Evolutionary conservation across 192 early-diverging fungal species (phyloP).

Genomic region (Chytriomyces confervae): DNA sequence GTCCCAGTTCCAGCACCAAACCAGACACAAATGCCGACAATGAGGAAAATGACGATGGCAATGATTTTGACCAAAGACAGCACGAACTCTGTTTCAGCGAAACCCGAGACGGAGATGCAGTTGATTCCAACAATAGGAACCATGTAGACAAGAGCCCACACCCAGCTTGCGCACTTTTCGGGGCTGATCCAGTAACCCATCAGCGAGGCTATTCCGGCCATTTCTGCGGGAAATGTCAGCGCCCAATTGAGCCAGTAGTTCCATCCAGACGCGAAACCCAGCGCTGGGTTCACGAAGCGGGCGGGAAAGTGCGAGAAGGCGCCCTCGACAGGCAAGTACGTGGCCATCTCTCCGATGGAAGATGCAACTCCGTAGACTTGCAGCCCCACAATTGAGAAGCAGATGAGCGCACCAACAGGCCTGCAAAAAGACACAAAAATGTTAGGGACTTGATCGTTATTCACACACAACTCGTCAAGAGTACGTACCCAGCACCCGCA

Average conservation of each 20-base stretch:
- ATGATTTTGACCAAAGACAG: slow-evolving; percentile 83
- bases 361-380: slow-evolving; percentile 51
- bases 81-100: slow-evolving; percentile 80
- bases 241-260: slow-evolving; percentile 42
- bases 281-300: slow-evolving; percentile 78
- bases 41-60: slow-evolving; percentile 79
- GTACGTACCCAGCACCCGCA: slow-evolving; percentile 71
- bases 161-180: slow-evolving; percentile 31
- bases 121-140: slow-evolving; percentile 66
- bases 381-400: slow-evolving; percentile 6
- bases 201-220: slow-evolving; percentile 77
- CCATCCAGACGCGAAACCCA: slow-evolving; percentile 65
- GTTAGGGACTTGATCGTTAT: background rate
- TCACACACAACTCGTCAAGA: too few species aligned
- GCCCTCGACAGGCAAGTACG: slow-evolving; percentile 73
- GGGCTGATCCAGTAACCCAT: slow-evolving; percentile 67
- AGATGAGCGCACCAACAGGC: slow-evolving; percentile 10
- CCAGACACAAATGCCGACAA: slow-evolving; percentile 60
- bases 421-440: background rate
- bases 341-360: slow-evolving; percentile 80
- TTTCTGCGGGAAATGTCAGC: slow-evolving; percentile 58
- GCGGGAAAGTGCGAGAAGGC: slow-evolving; percentile 80
- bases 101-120: slow-evolving; percentile 63
- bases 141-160: slow-evolving; percentile 61
- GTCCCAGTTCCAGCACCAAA: slow-evolving; percentile 50